phyloP scores from a whole-genome alignment of 2,329 filamentous ascomycete genomes.

The Lasiodiplodia sp. region DNA sequence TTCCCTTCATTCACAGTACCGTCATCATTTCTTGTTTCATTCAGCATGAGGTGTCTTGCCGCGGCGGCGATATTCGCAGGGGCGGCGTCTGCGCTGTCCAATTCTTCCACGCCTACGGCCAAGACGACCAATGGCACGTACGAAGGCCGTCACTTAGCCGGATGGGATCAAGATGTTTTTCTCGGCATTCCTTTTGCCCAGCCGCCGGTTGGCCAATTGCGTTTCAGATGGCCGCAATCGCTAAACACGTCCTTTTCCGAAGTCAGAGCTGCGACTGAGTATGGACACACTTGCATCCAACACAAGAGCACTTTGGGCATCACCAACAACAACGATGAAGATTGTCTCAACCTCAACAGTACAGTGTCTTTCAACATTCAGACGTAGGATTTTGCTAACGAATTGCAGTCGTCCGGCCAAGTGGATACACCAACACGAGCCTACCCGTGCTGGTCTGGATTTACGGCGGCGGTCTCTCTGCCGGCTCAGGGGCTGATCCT shows the following conservation, averaged over 20 bases:
- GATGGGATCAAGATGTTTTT: constrained; percentile 31
- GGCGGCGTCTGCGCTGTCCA: constrained; percentile 2
- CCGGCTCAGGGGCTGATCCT: constrained; percentile 32
- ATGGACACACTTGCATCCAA: constrained; percentile 55
- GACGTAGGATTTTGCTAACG: constrained; percentile 58
- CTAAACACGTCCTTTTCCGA: constrained; percentile 47
- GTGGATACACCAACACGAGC: constrained; percentile 31
- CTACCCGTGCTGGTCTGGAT: constrained; percentile 42
- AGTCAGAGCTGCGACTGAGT: constrained; percentile 46
- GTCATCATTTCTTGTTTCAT: neutral
- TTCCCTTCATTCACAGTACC: neutral
- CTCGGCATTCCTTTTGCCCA: constrained; percentile 49
- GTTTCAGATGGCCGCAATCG: constrained; percentile 31
- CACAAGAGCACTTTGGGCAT: constrained; percentile 34
- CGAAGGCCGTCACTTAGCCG: constrained; percentile 21
- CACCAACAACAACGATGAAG: constrained; percentile 45
- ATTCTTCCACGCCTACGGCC: constrained; percentile 24
- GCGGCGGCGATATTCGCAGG: neutral
- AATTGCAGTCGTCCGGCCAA: constrained; percentile 57
- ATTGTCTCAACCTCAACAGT: constrained; percentile 54
- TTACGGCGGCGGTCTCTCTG: constrained; percentile 30
- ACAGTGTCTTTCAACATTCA: constrained; percentile 62
- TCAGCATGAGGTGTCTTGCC: neutral
- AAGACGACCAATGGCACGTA: constrained; percentile 30
- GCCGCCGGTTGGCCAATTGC: constrained; percentile 39